A percentile compares a stretch with the other conserved stretches of the same genome.
Evolutionary conservation across 441 rosid genomes (phyloP).

Genomic region (Aquilaria agallochum): DNA sequence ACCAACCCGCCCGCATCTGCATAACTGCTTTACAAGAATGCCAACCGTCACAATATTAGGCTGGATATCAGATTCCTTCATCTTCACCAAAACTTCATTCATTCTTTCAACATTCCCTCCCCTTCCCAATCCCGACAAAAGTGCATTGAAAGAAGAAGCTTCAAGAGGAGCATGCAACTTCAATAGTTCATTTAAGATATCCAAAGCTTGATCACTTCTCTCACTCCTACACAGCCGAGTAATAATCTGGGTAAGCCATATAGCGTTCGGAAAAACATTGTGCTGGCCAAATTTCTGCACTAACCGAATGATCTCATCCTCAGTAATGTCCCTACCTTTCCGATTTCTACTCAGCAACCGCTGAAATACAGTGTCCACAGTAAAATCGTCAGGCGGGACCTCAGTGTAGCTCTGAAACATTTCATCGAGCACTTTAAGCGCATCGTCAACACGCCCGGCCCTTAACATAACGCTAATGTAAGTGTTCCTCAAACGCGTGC

Average conservation of each 20-base stretch:
- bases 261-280: slow-evolving; percentile 42
- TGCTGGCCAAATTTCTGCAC: slow-evolving; percentile 38
- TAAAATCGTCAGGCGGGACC: slow-evolving; percentile 37
- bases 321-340: slow-evolving; percentile 18
- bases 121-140: slow-evolving; percentile 57
- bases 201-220: slow-evolving; percentile 41
- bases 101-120: slow-evolving; percentile 40
- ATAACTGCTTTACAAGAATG: slow-evolving; percentile 52
- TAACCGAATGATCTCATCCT: slow-evolving; percentile 35
- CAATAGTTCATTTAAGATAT: slow-evolving; percentile 38
- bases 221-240: slow-evolving; percentile 38
- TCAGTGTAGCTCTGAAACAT: slow-evolving; percentile 47
- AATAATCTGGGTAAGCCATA: slow-evolving; percentile 42
- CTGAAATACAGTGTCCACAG: slow-evolving; percentile 42
- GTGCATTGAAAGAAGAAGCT: slow-evolving; percentile 50
- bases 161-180: slow-evolving; percentile 36
- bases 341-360: slow-evolving; percentile 24
- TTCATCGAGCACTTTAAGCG: slow-evolving; percentile 78
- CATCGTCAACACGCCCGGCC: slow-evolving; percentile 36
- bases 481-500: slow-evolving; percentile 39
- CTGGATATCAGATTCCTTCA: slow-evolving; percentile 47
- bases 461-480: slow-evolving; percentile 27
- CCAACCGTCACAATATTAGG: slow-evolving; percentile 63
- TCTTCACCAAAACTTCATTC: slow-evolving; percentile 45
- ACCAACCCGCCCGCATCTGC: slow-evolving; percentile 61